Base-by-base conservation (phyloP, 345 rosid species). In the Hypericum androsaemum region DNA sequence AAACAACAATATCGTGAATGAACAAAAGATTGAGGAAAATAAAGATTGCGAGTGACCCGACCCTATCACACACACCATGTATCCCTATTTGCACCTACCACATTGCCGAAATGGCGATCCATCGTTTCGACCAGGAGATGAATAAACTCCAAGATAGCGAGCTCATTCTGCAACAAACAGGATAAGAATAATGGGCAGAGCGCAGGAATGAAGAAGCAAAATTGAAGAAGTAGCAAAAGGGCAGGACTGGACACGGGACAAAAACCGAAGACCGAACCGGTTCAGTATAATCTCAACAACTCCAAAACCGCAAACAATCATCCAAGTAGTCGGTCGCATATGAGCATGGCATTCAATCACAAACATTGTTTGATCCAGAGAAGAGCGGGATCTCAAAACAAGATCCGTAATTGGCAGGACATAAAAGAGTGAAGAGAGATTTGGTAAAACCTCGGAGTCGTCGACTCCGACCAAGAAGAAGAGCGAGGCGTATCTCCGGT, bases 101-200 rank as follows among this genome's bases (percentile, higher is more conserved):
- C 97, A 54, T 92, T 92, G 66, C 98, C 95, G 46, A 88, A 92
- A 79, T 92, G 97, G 28, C 90, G 86, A 64, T 88, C 95, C 97
- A 85, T 92, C 37, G 98, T 88, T 4, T 22, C 32, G 4, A 22
- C 32, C 32, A 22, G 4, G 32, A 22, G 32, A 22, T 22, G 32
- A 22, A 22, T 22, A 22, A 22, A 22, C 32, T 22, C 32, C 32
- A 22, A 69, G 64, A 86, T 86, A 6, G 99, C 99, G 59, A 94
- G 87, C 78, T 88, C 95, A 57, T 88, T 83, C 95, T 88, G 78
- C 43, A 69, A 22, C 32, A 22, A 64, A 0, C 14, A 8, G 62
- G 56, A 51, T 10, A 37, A 9, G 36, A 66, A 86, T 85, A 7
- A 14, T 0, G 32, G 4, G 2, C 32, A 22, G 32, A 22, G 4